These are phyloP conservation scores for Rhizopogon vesiculosus DNA, from an alignment of 768 basidiomycete genomes.

Conservation along the genomic window DNA sequence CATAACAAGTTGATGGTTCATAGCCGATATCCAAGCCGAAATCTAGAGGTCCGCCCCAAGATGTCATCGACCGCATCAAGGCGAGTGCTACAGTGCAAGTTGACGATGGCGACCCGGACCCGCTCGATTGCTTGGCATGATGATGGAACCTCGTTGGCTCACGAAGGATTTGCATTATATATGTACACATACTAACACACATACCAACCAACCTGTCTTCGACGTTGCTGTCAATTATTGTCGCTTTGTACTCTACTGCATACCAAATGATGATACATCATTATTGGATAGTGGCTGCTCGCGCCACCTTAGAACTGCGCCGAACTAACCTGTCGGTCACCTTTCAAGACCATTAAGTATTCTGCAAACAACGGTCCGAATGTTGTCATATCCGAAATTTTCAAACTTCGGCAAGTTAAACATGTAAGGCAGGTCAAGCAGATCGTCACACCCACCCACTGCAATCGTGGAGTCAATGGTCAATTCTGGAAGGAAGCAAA, in stretches of 20 bases:
- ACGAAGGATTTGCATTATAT: neutral
- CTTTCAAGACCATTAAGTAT: neutral
- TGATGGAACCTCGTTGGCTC: neutral
- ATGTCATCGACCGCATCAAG: constrained; percentile 34
- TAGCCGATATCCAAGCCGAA: constrained; percentile 8
- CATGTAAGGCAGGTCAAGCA: neutral
- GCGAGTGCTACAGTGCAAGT: constrained; percentile 20
- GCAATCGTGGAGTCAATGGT: too few relatives aligned
- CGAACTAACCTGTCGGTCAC: neutral
- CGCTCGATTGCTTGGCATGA: constrained; percentile 43
- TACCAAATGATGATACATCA: neutral
- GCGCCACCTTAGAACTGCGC: neutral
- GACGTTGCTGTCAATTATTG: neutral
- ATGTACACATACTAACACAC: neutral
- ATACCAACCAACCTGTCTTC: neutral
- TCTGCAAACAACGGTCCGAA: neutral
- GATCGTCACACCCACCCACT: too few relatives aligned
- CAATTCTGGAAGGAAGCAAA: neutral
- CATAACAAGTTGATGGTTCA: neutral
- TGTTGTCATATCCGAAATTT: neutral
- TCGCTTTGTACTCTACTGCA: neutral
- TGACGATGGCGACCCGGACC: constrained; percentile 40
- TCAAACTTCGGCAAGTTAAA: neutral
- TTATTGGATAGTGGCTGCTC: neutral
- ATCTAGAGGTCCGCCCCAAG: constrained; percentile 32